A percentile compares a stretch with the other conserved stretches of the same genome.
Conservation (phyloP, 2,329 filamentous ascomycete genomes). For the Pleoardoris graminearum region DNA sequence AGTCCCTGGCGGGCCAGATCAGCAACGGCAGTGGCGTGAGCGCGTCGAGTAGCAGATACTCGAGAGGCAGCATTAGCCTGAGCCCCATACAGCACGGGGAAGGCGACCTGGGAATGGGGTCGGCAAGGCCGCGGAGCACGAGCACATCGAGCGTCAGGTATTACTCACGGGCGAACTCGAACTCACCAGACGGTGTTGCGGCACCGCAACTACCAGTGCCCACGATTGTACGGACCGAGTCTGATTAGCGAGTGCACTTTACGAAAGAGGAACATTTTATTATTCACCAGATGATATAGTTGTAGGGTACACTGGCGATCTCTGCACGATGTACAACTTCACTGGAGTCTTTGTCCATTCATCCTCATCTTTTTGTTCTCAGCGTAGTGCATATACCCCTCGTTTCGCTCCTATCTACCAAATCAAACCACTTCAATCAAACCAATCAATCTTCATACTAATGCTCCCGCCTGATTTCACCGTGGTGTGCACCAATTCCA, state of each 20-base stretch:
- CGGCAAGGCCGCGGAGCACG: constrained; percentile 29
- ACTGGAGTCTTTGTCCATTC: neutral
- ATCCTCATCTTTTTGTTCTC: neutral
- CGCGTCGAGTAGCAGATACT: constrained; percentile 13
- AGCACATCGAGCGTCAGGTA: constrained; percentile 35
- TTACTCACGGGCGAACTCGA: constrained; percentile 23
- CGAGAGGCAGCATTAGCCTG: constrained; percentile 26
- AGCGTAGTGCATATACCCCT: neutral
- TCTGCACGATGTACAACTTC: neutral
- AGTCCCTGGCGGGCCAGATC: constrained; percentile 12
- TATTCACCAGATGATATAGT: neutral
- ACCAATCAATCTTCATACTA: too few species aligned
- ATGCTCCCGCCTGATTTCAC: too few species aligned
- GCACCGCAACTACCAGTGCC: constrained; percentile 22
- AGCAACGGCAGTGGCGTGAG: constrained; percentile 29
- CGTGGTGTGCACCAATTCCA: too few species aligned
- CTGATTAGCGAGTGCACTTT: constrained; percentile 13
- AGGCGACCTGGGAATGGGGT: constrained; percentile 21
- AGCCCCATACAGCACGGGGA: constrained; percentile 27
- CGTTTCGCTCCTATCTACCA: neutral
- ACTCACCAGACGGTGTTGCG: constrained; percentile 17
- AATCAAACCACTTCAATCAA: neutral
- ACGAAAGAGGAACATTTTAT: constrained; percentile 16
- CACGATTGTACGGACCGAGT: constrained; percentile 35
- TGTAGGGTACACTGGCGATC: neutral